Conservation (phyloP, 2,329 filamentous ascomycete genomes). For the Epicoccum nigrum region DNA sequence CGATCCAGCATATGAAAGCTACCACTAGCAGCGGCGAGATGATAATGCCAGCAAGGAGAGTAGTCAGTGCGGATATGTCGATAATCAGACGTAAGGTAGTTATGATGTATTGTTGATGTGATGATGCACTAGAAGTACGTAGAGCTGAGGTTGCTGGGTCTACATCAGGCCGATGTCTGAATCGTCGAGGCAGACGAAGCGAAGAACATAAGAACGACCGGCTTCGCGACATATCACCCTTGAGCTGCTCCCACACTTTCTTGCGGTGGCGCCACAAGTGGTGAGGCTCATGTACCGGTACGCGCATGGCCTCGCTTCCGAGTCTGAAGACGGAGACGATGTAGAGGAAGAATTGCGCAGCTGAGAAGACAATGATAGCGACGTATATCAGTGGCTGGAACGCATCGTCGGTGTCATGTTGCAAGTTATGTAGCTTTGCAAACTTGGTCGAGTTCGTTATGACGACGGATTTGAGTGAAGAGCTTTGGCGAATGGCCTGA, state of each 20-base stretch:
- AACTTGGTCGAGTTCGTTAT: constrained; percentile 6
- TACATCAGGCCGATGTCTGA: too few species aligned
- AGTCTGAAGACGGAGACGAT: constrained; percentile 8
- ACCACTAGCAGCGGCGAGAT: constrained; percentile 12
- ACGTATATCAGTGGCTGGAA: constrained; percentile 14
- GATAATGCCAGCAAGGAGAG: constrained; percentile 9
- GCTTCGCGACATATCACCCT: constrained; percentile 1
- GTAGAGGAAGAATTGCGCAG: constrained; percentile 19
- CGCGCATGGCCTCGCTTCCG: constrained; percentile 11
- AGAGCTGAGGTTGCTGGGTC: not conserved
- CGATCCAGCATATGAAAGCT: constrained; percentile 21
- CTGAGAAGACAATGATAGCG: constrained; percentile 11
- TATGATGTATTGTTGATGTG: not conserved
- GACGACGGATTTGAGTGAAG: constrained; percentile 12
- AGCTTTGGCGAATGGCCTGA: constrained; percentile 6
- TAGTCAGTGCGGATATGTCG: constrained; percentile 2
- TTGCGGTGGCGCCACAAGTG: constrained; percentile 4
- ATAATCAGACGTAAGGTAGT: not conserved
- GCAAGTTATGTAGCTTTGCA: constrained; percentile 16
- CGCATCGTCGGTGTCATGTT: constrained; percentile 2
- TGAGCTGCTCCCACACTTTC: constrained; percentile 5
- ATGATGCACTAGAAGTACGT: not conserved
- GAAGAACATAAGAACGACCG: not conserved
- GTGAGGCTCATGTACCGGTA: constrained; percentile 14
- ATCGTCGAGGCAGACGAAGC: not conserved